Conservation (phyloP, 2,329 filamentous ascomycete species). For the Geosmithia flava region DNA sequence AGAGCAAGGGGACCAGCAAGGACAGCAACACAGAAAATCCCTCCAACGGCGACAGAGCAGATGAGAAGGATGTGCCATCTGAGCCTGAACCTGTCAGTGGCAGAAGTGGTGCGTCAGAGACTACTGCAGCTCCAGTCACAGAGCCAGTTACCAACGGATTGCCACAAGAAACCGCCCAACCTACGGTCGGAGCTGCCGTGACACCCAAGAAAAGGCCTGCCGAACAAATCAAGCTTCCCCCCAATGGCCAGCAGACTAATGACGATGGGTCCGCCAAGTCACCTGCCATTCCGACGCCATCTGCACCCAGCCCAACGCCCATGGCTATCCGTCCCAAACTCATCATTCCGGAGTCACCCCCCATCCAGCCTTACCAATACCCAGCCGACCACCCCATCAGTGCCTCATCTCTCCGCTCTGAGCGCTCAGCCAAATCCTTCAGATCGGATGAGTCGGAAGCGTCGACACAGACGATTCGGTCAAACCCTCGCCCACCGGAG, state of each 20-base stretch:
- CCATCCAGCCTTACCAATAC: slow-evolving; percentile 4
- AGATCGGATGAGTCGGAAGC: slow-evolving; percentile 10
- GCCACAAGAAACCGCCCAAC: not conserved
- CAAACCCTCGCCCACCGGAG: slow-evolving; percentile 14
- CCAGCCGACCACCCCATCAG: slow-evolving; percentile 4
- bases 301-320: slow-evolving; percentile 19
- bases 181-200: not conserved
- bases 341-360: slow-evolving; percentile 9
- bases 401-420: slow-evolving; percentile 9
- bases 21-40: too few species aligned
- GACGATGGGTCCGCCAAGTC: not conserved
- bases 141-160: too few species aligned
- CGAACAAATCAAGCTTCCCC: not conserved
- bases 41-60: too few species aligned
- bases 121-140: too few species aligned
- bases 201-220: not conserved
- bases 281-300: slow-evolving; percentile 14
- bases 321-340: slow-evolving; percentile 14
- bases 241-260: not conserved
- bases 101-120: too few species aligned
- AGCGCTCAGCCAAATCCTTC: slow-evolving; percentile 8
- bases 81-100: too few species aligned
- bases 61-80: too few species aligned
- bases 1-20: too few species aligned
- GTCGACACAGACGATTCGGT: slow-evolving; percentile 10